Conservation (phyloP, 148 eudicot species). For the Heliamphora exappendiculata region DNA sequence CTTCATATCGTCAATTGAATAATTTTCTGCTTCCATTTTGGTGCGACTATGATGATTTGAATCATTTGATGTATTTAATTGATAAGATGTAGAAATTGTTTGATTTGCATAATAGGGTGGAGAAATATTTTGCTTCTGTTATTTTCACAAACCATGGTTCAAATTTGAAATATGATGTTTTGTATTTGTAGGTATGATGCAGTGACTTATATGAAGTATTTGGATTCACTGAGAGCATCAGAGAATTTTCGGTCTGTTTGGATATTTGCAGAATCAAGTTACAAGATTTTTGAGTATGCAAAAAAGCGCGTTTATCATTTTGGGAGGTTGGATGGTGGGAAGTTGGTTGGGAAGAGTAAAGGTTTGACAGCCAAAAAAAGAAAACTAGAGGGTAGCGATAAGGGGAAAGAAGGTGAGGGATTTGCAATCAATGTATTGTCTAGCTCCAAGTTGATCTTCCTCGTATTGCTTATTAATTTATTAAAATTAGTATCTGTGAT, state of each 20-base stretch:
- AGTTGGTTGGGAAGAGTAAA: conserved; percentile 31
- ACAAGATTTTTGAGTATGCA: conserved; percentile 91
- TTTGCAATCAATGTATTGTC: neutral
- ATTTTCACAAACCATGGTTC: neutral
- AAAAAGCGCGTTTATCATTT: conserved; percentile 87
- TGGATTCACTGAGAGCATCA: conserved; percentile 95
- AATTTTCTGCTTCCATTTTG: neutral
- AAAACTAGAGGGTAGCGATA: conserved; percentile 35
- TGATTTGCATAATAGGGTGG: neutral
- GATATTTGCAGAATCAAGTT: conserved; percentile 96
- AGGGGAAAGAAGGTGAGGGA: conserved; percentile 43
- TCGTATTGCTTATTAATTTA: neutral
- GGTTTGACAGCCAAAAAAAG: conserved; percentile 52
- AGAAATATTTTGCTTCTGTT: conserved; percentile 4
- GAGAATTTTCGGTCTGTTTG: conserved; percentile 99
- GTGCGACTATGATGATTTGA: neutral
- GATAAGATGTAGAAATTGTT: neutral
- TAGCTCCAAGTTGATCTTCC: neutral
- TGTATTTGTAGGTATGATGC: conserved; percentile 81
- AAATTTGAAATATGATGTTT: conserved; percentile 5
- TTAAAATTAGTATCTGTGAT: neutral
- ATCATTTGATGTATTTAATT: neutral
- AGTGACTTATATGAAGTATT: conserved; percentile 92
- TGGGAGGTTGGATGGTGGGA: conserved; percentile 42
- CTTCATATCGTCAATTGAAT: neutral